Conservation (phyloP, 306 rosid genomes). For the Purshia tridentata region DNA sequence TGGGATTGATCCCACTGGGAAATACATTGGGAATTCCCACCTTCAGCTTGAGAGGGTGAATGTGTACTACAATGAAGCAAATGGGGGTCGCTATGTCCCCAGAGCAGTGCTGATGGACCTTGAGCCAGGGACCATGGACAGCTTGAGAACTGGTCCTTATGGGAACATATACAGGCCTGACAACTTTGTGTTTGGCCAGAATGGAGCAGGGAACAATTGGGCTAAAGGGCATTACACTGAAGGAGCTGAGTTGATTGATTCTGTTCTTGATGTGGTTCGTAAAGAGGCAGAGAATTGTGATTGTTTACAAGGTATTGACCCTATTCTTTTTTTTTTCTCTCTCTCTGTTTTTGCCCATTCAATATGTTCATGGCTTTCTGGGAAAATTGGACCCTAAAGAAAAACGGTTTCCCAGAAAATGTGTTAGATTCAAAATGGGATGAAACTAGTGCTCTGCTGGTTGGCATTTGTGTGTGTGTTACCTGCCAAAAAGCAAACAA, state of each 20-base stretch:
- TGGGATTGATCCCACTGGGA: constrained; percentile 73
- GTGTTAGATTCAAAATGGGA: no score
- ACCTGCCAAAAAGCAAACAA: no score
- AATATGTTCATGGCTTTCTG: neutral
- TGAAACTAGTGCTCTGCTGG: no score
- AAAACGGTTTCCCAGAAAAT: no score
- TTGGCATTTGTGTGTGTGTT: no score
- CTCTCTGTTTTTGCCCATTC: neutral
- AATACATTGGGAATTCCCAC: constrained; percentile 55
- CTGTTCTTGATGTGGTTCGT: constrained; percentile 90
- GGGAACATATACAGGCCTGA: constrained; percentile 84
- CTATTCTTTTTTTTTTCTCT: neutral
- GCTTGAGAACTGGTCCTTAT: constrained; percentile 69
- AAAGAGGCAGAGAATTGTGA: constrained; percentile 93
- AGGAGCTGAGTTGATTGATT: constrained; percentile 85
- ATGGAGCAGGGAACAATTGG: constrained; percentile 95
- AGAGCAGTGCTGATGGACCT: constrained; percentile 87
- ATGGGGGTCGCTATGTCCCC: constrained; percentile 80
- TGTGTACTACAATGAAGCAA: constrained; percentile 86
- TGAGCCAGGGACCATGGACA: constrained; percentile 94
- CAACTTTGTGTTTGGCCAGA: constrained; percentile 84
- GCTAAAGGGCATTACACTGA: constrained; percentile 92
- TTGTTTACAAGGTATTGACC: constrained; percentile 71
- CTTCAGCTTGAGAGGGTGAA: constrained; percentile 85
- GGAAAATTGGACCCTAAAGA: neutral